These are phyloP conservation scores for Wickerhamiella vanderwaltii DNA, from an alignment of 805 yeast genomes.

Conservation along the genomic window DNA sequence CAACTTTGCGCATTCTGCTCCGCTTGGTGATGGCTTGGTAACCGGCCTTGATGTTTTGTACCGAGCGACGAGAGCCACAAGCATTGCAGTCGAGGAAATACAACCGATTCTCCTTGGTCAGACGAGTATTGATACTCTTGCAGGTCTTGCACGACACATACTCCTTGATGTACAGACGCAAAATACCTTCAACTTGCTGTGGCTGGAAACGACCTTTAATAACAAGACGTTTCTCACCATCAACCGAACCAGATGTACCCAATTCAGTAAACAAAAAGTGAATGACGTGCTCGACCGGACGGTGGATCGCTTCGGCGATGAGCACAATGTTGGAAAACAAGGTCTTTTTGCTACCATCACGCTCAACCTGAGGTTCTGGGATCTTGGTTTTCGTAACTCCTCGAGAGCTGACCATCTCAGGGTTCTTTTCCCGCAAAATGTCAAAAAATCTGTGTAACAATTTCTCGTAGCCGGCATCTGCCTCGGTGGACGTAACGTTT, in stretches of 20 bases:
- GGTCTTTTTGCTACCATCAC: slow-evolving; percentile 96
- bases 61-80: slow-evolving; percentile 96
- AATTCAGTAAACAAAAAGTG: slow-evolving; percentile 94
- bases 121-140: slow-evolving; percentile 91
- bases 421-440: slow-evolving; percentile 83
- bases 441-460: slow-evolving; percentile 76
- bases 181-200: slow-evolving; percentile 90
- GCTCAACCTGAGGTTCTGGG: slow-evolving; percentile 92
- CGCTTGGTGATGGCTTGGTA: slow-evolving; percentile 67
- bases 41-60: slow-evolving; percentile 95
- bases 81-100: slow-evolving; percentile 96
- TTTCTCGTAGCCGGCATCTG: slow-evolving; percentile 61
- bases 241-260: slow-evolving; percentile 99
- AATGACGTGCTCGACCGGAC: slow-evolving; percentile 94
- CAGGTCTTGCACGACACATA: slow-evolving; percentile 98
- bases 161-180: slow-evolving; percentile 92
- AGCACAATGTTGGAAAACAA: slow-evolving; percentile 92
- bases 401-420: slow-evolving; percentile 96
- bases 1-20: slow-evolving; percentile 16
- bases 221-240: slow-evolving; percentile 92
- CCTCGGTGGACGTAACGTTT: slow-evolving; percentile 30
- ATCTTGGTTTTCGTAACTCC: slow-evolving; percentile 84
- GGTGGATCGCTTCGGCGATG: slow-evolving; percentile 83
- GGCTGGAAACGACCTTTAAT: slow-evolving; percentile 98
- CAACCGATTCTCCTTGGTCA: slow-evolving; percentile 94